These are phyloP conservation scores for Hibiscus trionum DNA, from an alignment of 345 rosid species.

Conservation along the genomic window DNA sequence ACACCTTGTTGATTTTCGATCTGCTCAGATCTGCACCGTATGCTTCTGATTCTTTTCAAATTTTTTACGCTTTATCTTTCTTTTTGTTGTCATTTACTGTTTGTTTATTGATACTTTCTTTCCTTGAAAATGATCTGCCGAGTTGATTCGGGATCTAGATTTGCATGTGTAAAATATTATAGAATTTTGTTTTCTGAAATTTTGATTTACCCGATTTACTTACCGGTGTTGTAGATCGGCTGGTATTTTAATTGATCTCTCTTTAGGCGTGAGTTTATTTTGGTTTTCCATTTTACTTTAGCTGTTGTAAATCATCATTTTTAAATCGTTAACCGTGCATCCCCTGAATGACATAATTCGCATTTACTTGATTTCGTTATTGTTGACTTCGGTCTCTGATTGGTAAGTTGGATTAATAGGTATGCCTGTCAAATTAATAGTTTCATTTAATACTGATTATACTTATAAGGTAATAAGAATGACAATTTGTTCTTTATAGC, in stretches of 20 bases:
- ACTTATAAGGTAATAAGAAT: neutral
- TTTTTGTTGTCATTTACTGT: neutral
- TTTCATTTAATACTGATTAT: neutral
- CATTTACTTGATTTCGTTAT: neutral
- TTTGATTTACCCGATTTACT: neutral
- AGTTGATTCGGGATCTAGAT: neutral
- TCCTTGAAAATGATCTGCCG: neutral
- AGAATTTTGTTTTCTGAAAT: neutral
- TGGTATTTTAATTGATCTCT: neutral
- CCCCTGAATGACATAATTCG: neutral
- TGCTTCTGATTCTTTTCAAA: neutral
- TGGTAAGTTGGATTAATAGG: neutral
- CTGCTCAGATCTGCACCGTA: neutral
- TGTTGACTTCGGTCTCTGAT: neutral
- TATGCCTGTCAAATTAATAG: neutral
- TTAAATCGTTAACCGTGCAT: neutral
- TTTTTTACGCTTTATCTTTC: neutral
- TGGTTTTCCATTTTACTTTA: neutral
- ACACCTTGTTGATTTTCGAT: neutral
- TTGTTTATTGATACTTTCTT: constrained; percentile 1
- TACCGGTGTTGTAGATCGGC: neutral
- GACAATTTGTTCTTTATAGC: neutral
- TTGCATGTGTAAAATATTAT: neutral
- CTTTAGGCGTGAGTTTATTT: neutral
- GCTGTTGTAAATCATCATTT: neutral